Percentiles rank a stretch among this genome's conserved stretches.
phyloP scores from a whole-genome alignment of 148 eudicot genomes.

The Fallopia convolvulus region DNA sequence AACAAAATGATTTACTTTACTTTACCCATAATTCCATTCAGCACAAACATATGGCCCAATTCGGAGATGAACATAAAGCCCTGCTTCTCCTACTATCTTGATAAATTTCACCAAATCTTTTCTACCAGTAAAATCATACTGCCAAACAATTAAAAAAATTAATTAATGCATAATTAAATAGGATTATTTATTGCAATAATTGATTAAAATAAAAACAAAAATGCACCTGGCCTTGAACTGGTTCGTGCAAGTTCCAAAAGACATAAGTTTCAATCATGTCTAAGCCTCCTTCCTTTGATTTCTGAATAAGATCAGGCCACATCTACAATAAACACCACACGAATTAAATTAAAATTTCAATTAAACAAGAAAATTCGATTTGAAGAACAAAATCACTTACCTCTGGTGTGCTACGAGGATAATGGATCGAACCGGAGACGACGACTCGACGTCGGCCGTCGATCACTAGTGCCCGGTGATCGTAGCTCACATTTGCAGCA shows the following conservation, averaged over 20 bases:
- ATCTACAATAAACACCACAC: constrained; percentile 35
- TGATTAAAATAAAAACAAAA: neutral
- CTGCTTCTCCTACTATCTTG: constrained; percentile 69
- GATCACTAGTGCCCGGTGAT: constrained; percentile 72
- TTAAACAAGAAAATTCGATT: neutral
- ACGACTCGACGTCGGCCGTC: constrained; percentile 71
- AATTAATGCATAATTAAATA: neutral
- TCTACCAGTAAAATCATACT: constrained; percentile 82
- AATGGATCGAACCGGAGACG: constrained; percentile 91
- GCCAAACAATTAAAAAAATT: constrained; percentile 16
- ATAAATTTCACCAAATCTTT: constrained; percentile 82
- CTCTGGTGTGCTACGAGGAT: constrained; percentile 96
- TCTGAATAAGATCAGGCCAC: constrained; percentile 93
- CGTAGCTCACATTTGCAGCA: constrained; percentile 67
- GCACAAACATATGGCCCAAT: constrained; percentile 94
- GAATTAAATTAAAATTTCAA: neutral
- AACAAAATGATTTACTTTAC: too few relatives aligned
- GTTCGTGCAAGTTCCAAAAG: constrained; percentile 91
- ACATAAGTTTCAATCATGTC: constrained; percentile 82
- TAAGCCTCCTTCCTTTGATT: constrained; percentile 86
- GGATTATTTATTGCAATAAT: too few relatives aligned
- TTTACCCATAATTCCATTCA: constrained; percentile 95
- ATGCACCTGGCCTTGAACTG: constrained; percentile 56
- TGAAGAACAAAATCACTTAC: constrained; percentile 16
- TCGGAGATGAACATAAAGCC: constrained; percentile 70